These are phyloP conservation scores for Alternaria sp. DNA, from an alignment of 2,329 filamentous ascomycete species.

Conservation along the genomic window DNA sequence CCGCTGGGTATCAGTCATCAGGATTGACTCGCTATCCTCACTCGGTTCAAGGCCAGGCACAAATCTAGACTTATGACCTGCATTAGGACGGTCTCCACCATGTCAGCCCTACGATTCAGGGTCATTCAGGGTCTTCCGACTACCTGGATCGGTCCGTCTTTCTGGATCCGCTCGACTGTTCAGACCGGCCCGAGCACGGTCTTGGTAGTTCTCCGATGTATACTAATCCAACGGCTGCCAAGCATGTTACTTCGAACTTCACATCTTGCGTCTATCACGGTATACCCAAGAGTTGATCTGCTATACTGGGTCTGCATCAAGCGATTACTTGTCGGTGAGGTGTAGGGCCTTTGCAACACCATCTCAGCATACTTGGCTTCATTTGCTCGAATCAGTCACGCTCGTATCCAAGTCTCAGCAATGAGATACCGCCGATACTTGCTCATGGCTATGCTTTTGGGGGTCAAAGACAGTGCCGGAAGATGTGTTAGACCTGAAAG, in stretches of 20 bases:
- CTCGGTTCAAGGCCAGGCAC: not conserved
- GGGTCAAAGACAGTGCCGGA: not conserved
- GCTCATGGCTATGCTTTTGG: not conserved
- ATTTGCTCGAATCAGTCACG: not conserved
- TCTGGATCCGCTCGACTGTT: not conserved
- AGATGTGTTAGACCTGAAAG: not conserved
- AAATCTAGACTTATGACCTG: not conserved
- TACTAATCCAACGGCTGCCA: not conserved
- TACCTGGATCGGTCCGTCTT: not conserved
- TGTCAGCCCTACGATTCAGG: not conserved
- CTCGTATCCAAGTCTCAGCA: not conserved
- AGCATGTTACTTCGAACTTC: not conserved
- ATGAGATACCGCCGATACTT: not conserved
- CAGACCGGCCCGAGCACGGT: not conserved
- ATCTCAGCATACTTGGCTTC: not conserved
- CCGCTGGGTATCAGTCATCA: not conserved
- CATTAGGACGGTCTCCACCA: not conserved
- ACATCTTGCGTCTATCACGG: not conserved
- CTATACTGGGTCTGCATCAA: fast-evolving
- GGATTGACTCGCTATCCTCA: not conserved
- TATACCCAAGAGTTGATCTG: not conserved
- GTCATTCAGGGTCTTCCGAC: not conserved
- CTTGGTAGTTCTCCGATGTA: not conserved
- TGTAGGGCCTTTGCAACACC: not conserved
- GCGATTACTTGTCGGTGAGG: not conserved